Evolutionary conservation across 352 stramenopile species (phyloP).

Genomic region (Globisporangium uncinulatum): DNA sequence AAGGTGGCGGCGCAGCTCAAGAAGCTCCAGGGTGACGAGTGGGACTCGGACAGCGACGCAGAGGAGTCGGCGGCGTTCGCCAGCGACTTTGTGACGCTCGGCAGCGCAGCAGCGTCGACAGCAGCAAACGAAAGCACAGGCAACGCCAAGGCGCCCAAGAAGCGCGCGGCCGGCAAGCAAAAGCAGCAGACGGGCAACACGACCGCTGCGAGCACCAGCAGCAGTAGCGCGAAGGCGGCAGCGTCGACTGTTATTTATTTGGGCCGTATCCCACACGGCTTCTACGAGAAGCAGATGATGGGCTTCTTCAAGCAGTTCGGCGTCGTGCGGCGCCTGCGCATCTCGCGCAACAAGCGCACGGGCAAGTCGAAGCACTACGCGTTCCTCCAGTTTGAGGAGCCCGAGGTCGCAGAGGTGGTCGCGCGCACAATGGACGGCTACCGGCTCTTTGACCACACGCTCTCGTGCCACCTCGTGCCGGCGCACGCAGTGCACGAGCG

Average conservation of each 20-base stretch:
- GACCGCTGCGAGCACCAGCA: slow-evolving; percentile 7
- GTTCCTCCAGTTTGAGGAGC: slow-evolving; percentile 94
- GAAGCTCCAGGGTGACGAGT: slow-evolving; percentile 78
- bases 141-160: slow-evolving; percentile 32
- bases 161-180: slow-evolving; percentile 39
- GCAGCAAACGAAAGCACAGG: too few relatives aligned
- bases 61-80: slow-evolving; percentile 44
- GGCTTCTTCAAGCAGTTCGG: slow-evolving; percentile 97
- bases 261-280: slow-evolving; percentile 93
- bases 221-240: slow-evolving; percentile 29
- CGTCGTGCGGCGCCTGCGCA: slow-evolving; percentile 82
- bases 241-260: slow-evolving; percentile 96
- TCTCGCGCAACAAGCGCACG: slow-evolving; percentile 94
- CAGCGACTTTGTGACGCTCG: slow-evolving; percentile 42
- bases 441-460: slow-evolving; percentile 90
- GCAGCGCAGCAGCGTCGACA: slow-evolving; percentile 14
- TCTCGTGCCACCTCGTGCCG: slow-evolving; percentile 92
- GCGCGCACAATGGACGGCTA: slow-evolving; percentile 95
- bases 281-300: slow-evolving; percentile 95
- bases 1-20: slow-evolving; percentile 72
- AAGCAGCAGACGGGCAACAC: slow-evolving; percentile 12
- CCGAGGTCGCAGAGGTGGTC: slow-evolving; percentile 91
- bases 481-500: slow-evolving; percentile 80
- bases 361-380: slow-evolving; percentile 94
- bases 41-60: slow-evolving; percentile 78